Evolutionary conservation across 31 red algal species (phyloP), one percentile per base, ranked within the genome.

Genomic region (Endocladia muricata): DNA sequence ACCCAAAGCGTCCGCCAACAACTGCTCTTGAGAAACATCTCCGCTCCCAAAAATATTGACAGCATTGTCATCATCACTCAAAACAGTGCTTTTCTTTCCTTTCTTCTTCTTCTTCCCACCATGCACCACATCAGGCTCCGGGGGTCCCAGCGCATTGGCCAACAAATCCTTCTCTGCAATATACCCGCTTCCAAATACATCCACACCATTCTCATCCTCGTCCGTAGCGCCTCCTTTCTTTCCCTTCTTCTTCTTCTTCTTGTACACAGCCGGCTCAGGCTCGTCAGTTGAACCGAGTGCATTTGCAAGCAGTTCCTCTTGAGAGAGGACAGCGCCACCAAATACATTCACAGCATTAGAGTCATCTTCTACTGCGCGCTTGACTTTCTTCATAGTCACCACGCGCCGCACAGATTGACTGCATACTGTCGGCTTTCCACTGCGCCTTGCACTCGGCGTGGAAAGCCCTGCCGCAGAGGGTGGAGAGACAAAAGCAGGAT

Each of bases 261-360:
- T 4, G 39, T 17, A 23, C 34, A 57, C 48, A 36, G 26, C 29
- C 21, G 15, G 29, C 41, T 41, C 61, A 61, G 63, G 39, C 35
- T 49, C 28, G 32, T 21, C 29, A 36, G 62, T 42, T n/a, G n/a
- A n/a, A 7, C 69, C 82, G 37, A 85, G 34, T 13, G 75, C 81
- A 44, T 64, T 61, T 40, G 42, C 76, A 21, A 93, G 77, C 3
- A 86, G 40, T n/a, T 93, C 76, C 30, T 93, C 75, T n/a, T 55
- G 59, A 36, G 39, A 41, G 2, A 23, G 39, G 34, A 29, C 41
- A 9, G 49, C 25, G 3, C 43, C 81, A 21, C 61, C 83, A 40
- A 93, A 78, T 9, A 83, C 90, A 41, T 86, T 82, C 26, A 83
- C 81, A 3, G 76, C 90, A 65, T 86, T 83, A 44, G 52, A 41